A percentile compares a stretch with the other conserved stretches of the same genome.
These are phyloP conservation scores for Myochromella boudieri DNA, from an alignment of 768 basidiomycete species.

Conservation along the genomic window DNA sequence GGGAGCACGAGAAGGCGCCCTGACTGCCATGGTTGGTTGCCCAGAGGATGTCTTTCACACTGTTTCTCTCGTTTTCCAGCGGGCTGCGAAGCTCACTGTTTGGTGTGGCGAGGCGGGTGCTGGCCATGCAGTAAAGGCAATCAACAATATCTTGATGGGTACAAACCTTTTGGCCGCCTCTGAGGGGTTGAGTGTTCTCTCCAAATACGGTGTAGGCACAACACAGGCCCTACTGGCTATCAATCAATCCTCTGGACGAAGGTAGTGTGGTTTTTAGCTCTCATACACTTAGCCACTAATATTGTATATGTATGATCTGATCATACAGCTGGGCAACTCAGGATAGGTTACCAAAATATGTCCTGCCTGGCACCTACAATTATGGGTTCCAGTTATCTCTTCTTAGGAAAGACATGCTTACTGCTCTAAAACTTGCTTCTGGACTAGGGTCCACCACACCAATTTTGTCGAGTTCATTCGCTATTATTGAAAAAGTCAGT, in stretches of 20 bases:
- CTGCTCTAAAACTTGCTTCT: slow-evolving; percentile 10
- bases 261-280: neutral
- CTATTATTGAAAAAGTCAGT: slow-evolving; percentile 4
- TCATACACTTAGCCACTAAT: neutral
- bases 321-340: slow-evolving; percentile 11
- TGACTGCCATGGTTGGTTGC: slow-evolving; percentile 14
- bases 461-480: slow-evolving; percentile 8
- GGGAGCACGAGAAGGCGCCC: slow-evolving; percentile 7
- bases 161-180: slow-evolving; percentile 9
- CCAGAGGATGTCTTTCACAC: neutral
- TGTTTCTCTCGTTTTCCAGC: neutral
- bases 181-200: slow-evolving; percentile 8
- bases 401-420: slow-evolving; percentile 14
- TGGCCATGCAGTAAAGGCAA: slow-evolving; percentile 12
- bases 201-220: slow-evolving; percentile 8
- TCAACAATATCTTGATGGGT: slow-evolving; percentile 13
- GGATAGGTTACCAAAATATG: slow-evolving; percentile 6
- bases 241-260: slow-evolving; percentile 13
- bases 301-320: no score
- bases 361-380: slow-evolving; percentile 11
- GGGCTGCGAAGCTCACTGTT: slow-evolving; percentile 2
- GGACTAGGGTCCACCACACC: slow-evolving; percentile 7
- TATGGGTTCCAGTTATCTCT: slow-evolving; percentile 12
- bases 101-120: slow-evolving; percentile 10
- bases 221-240: slow-evolving; percentile 2